These are phyloP conservation scores for Zizania latifolia DNA, from an alignment of 176 grass and related monocot genomes.

Conservation along the genomic window DNA sequence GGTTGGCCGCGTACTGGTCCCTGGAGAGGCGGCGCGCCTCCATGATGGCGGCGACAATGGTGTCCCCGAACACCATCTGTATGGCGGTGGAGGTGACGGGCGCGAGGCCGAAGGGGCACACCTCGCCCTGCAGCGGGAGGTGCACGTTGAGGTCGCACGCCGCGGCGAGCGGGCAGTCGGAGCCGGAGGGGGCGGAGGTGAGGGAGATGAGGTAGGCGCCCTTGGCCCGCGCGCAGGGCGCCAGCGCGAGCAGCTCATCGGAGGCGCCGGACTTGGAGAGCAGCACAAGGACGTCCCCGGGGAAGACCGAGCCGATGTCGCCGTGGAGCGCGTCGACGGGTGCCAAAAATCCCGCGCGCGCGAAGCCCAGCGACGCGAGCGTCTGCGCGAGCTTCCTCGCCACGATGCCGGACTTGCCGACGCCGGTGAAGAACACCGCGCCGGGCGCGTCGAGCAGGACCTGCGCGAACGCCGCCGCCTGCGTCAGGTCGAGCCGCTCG, in stretches of 20 bases:
- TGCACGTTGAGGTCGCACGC: constrained; percentile 82
- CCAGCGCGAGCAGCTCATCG: constrained; percentile 80
- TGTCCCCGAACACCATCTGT: constrained; percentile 93
- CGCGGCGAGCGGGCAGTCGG: constrained; percentile 52
- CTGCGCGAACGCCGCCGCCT: constrained; percentile 70
- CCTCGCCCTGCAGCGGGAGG: constrained; percentile 89
- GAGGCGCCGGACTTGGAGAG: constrained; percentile 94
- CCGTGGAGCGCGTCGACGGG: constrained; percentile 95
- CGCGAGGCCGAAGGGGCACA: constrained; percentile 87
- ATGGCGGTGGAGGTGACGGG: constrained; percentile 81
- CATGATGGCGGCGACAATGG: constrained; percentile 82
- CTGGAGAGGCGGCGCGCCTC: constrained; percentile 48
- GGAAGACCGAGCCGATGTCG: constrained; percentile 79
- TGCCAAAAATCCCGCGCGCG: constrained; percentile 60
- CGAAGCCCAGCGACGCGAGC: constrained; percentile 72
- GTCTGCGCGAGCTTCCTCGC: constrained; percentile 79
- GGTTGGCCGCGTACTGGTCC: constrained; percentile 82
- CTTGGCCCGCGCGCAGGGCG: constrained; percentile 77
- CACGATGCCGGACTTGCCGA: constrained; percentile 89
- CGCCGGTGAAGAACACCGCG: constrained; percentile 87
- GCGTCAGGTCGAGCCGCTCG: constrained; percentile 58
- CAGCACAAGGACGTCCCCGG: constrained; percentile 66
- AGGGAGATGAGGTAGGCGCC: constrained; percentile 68
- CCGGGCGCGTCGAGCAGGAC: constrained; percentile 59
- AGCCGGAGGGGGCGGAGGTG: constrained; percentile 55